Percentiles rank a stretch among this genome's conserved stretches.
These are phyloP conservation scores for Salvia miltiorrhiza DNA, from an alignment of 257 asterid species.

Conservation along the genomic window DNA sequence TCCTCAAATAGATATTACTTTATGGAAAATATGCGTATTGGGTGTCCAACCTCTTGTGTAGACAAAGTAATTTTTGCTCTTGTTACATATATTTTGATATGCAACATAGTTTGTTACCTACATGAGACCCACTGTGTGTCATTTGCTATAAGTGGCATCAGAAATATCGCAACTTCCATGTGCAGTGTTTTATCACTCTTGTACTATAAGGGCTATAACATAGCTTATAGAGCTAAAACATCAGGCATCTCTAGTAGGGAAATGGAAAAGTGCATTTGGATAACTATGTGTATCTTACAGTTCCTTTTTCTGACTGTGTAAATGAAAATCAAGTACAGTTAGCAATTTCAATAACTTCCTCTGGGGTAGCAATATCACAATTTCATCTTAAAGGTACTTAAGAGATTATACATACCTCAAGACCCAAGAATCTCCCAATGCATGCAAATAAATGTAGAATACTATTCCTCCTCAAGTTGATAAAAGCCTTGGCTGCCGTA, in stretches of 20 bases:
- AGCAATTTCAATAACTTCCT: constrained; percentile 13
- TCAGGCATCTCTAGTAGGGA: constrained; percentile 17
- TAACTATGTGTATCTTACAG: constrained; percentile 5
- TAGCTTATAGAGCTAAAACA: constrained; percentile 7
- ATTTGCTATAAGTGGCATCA: constrained; percentile 8
- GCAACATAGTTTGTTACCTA: constrained; percentile 18
- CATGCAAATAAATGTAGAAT: constrained; percentile 87
- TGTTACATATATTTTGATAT: neutral
- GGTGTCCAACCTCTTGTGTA: neutral
- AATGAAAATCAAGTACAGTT: neutral
- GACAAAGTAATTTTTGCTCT: constrained; percentile 18
- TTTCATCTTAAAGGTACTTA: constrained; percentile 10
- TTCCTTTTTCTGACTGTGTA: neutral
- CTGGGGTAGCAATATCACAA: constrained; percentile 9
- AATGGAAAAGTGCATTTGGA: constrained; percentile 15
- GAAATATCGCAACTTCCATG: constrained; percentile 12
- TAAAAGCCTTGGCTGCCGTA: constrained; percentile 73
- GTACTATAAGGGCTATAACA: neutral
- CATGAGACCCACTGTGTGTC: constrained; percentile 19
- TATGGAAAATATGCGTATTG: constrained; percentile 1
- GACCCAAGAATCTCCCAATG: constrained; percentile 92
- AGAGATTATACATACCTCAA: constrained; percentile 61
- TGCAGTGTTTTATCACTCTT: constrained; percentile 13
- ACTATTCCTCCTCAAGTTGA: constrained; percentile 74
- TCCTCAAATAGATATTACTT: constrained; percentile 2